Conservation (phyloP, 495 filamentous ascomycete species). For the Viridothelium virens region DNA sequence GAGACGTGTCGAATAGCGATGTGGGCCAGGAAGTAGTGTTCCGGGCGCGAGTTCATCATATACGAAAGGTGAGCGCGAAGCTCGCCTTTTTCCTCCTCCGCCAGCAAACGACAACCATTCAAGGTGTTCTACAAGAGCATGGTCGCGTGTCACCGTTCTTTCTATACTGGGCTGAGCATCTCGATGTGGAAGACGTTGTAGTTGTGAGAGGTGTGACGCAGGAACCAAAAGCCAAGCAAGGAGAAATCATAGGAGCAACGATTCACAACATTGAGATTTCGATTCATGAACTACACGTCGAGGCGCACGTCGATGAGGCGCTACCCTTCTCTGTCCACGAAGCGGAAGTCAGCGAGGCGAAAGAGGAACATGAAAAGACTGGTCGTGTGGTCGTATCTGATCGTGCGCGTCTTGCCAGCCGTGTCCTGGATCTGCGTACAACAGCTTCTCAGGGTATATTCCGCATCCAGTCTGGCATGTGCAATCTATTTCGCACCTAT, state of each 20-base stretch:
- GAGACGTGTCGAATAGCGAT: conserved; percentile 30
- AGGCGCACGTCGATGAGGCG: conserved; percentile 48
- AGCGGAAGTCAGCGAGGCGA: conserved; percentile 44
- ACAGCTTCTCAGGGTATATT: conserved; percentile 82
- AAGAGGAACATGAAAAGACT: conserved; percentile 29
- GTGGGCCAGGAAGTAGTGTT: conserved; percentile 71
- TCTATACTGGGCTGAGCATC: conserved; percentile 61
- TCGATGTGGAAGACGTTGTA: conserved; percentile 61
- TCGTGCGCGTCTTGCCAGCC: conserved; percentile 76
- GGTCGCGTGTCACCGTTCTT: conserved; percentile 50
- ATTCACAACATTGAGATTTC: conserved; percentile 38
- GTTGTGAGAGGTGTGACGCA: conserved; percentile 41
- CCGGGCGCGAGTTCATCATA: conserved; percentile 78
- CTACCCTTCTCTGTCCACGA: conserved; percentile 59
- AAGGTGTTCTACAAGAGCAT: conserved; percentile 62
- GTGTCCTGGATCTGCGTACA: conserved; percentile 82
- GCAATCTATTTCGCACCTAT: conserved; percentile 71
- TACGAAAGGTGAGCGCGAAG: conserved; percentile 80
- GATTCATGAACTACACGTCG: conserved; percentile 46
- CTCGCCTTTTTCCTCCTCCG: conserved; percentile 86
- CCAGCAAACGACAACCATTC: conserved; percentile 72
- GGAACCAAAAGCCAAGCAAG: conserved; percentile 43
- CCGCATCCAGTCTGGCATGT: conserved; percentile 72
- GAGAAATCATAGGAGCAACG: conserved; percentile 41
- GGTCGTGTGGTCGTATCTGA: conserved; percentile 54